Base-by-base conservation (phyloP, 1,284 basidiomycete genomes). In the Pascua sp. region DNA sequence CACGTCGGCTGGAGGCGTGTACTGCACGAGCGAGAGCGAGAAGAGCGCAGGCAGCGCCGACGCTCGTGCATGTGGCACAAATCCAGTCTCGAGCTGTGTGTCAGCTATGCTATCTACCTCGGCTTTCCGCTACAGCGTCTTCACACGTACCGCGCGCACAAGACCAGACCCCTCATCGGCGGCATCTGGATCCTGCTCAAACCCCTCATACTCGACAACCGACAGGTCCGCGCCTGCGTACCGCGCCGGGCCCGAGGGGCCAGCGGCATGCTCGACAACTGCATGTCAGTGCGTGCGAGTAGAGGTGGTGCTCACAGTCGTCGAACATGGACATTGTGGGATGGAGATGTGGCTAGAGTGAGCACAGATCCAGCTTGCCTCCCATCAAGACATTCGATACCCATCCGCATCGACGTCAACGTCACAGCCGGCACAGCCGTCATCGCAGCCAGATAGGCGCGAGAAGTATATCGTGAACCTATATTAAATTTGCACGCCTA, bases 21-120 rank as follows among this genome's bases (percentile, higher is more conserved):
- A 93, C 77, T 96, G 93, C 11, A 96, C 91, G 62, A 86, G 83
- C 49, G 86, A 88, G 15, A 94, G 83, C 59, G 89, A 86, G 78
- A 94, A 93, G 63, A 93, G 83, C 11, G 89, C 87, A 10, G 82
- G 77, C 12, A 81, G 77, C 7, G 76, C 67, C 41, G 67, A 59
- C 52, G 70, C 59, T 49, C 60, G 66, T 5, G 67, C 59, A 1
- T 73, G 70, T 42, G 75, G 71, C 55, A 77, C 71, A 63, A 78
- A 79, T 16, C 77, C 73, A 18, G 76, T 81, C 61, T 77, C 76
- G 61, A 81, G 68, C 78, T 60, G 18, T 46, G 15, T 46, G 56
- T 53, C 24, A 64, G 63, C 52, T 53, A 2, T 32, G 16, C 0
- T 0, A 8, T 38, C 17, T 17, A n/a, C n/a, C n/a, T 37, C 13